Conservation (phyloP, 139 green algal genomes). For the Volvox reticuliferus region DNA sequence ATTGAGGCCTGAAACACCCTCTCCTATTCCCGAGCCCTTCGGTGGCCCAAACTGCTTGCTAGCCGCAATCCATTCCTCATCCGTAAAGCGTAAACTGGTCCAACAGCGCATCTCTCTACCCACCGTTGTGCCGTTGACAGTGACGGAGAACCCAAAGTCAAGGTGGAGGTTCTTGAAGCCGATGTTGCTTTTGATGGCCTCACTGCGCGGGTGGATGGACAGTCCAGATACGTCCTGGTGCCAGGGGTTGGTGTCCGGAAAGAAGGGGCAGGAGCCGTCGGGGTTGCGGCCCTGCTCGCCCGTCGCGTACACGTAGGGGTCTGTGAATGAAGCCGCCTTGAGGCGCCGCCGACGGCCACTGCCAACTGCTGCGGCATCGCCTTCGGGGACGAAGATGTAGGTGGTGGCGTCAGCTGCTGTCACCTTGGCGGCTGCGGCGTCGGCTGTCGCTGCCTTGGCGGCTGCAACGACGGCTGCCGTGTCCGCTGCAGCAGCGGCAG, state of each 20-base stretch:
- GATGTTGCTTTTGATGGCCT: conserved; percentile 52
- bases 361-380: background rate
- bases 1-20: too few species aligned
- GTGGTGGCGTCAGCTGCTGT: background rate
- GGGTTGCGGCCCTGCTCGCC: conserved; percentile 41
- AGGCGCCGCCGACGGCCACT: background rate
- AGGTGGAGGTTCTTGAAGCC: conserved; percentile 2
- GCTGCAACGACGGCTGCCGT: background rate
- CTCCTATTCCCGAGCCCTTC: too few species aligned
- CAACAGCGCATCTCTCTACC: background rate
- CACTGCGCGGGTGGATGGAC: conserved; percentile 38
- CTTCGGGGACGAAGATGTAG: background rate
- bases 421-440: background rate
- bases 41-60: too few species aligned
- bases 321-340: background rate
- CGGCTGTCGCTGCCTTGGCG: background rate
- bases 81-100: too few species aligned
- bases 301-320: background rate
- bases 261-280: conserved; percentile 49
- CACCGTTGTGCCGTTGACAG: background rate
- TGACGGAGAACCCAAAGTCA: conserved; percentile 7
- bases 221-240: conserved; percentile 22
- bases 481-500: background rate
- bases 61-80: too few species aligned
- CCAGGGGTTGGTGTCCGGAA: conserved; percentile 24